Evolutionary conservation across 148 eudicot species (phyloP), one percentile per base, ranked within the genome.

Genomic region (Fagopyrum esculentum): DNA sequence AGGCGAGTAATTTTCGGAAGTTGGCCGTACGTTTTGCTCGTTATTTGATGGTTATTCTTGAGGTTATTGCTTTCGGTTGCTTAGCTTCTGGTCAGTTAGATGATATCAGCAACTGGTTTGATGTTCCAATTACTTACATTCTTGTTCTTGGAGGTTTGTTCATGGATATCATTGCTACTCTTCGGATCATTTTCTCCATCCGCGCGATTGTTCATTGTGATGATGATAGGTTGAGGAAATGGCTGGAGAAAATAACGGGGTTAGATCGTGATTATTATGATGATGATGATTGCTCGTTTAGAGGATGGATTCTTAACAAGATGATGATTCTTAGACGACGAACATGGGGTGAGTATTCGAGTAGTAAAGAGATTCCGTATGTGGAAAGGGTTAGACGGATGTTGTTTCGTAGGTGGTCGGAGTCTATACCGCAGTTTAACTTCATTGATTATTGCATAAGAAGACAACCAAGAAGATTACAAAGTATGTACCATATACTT

Each of bases 161-260:
- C 44, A 61, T 61, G 68, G 68, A 61, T 43, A 61, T 10, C 44
- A 10, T 61, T 61, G 19, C 68, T 10, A 29, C 68, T 61, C 68
- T 61, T 61, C 43, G 19, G 15, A 61, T 61, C 43, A 22, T 61
- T 8, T 61, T 61, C 43, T 61, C 68, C 15, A 61, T 61, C 9
- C 26, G 68, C 4, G 4, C 68, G 12, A 61, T 61, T 61, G 43
- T 29, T 2, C 68, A 4, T n/a, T 22, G 5, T 9, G 30, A 61
- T 26, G 68, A 29, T 29, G 68, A 35, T 35, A 35, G 2, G 40
- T 35, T 35, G 40, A 35, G 40, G 40, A 35, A 35, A 35, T 35
- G 40, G 40, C 3, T 35, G 40, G 40, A 35, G 40, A 35, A 35
- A 35, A 35, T 2, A 2, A 35, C 3, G 40, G 40, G 40, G 40